A percentile compares a stretch with the other conserved stretches of the same genome.
Conservation (phyloP, 257 asterid genomes). For the Cynanchum wilfordii region DNA sequence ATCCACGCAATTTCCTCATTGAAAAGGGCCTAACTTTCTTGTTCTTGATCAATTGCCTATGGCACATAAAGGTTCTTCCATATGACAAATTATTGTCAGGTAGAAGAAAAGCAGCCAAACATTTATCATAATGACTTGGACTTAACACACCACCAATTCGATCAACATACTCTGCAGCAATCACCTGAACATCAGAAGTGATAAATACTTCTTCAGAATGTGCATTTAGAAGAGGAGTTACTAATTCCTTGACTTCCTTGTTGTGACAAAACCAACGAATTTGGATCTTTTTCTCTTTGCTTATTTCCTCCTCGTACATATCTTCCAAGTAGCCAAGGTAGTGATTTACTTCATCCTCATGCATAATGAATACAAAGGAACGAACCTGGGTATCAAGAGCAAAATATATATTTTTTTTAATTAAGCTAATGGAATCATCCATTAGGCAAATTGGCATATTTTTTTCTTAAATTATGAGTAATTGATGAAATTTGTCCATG, state of each 20-base stretch:
- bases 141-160: conserved; percentile 39
- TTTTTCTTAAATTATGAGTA: too few relatives aligned
- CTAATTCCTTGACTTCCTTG: conserved; percentile 29
- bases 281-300: conserved; percentile 36
- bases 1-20: conserved; percentile 41
- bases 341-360: conserved; percentile 18
- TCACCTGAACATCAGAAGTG: conserved; percentile 33
- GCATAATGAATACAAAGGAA: conserved; percentile 42
- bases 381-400: conserved; percentile 28
- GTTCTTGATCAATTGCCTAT: conserved; percentile 28
- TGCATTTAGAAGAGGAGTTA: conserved; percentile 24
- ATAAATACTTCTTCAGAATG: conserved; percentile 49
- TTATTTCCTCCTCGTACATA: conserved; percentile 47
- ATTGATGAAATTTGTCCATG: too few relatives aligned
- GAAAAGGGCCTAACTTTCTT: conserved; percentile 28
- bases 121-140: conserved; percentile 42
- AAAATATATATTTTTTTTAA: too few relatives aligned
- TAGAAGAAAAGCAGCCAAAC: conserved; percentile 18
- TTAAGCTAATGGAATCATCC: neutral
- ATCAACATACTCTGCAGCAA: conserved; percentile 33
- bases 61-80: conserved; percentile 34
- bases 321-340: conserved; percentile 55
- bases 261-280: conserved; percentile 34
- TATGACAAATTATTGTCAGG: conserved; percentile 23
- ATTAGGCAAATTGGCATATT: too few relatives aligned